phyloP scores from a whole-genome alignment of 768 basidiomycete species.

The Leucocoprinus birnbaumii region DNA sequence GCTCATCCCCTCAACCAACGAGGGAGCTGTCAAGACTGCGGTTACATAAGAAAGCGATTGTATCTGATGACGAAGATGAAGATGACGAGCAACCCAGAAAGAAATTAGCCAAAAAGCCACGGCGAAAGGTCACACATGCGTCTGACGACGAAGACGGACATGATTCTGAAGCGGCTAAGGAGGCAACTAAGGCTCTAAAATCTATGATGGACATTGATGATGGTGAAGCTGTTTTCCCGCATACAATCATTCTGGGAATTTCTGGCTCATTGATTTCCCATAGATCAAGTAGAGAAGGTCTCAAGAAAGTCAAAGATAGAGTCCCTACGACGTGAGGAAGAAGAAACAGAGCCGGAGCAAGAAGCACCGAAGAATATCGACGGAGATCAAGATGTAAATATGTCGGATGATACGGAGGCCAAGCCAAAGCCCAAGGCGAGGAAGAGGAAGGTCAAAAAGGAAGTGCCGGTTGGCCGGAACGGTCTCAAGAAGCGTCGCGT shows the following conservation, averaged over 20 bases:
- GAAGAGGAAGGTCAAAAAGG: constrained; percentile 60
- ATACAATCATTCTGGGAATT: not conserved
- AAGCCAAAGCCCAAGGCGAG: constrained; percentile 35
- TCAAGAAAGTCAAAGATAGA: constrained; percentile 18
- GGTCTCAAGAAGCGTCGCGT: constrained; percentile 74
- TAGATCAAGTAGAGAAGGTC: constrained; percentile 31
- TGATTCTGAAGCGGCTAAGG: constrained; percentile 25
- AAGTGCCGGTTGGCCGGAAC: constrained; percentile 71
- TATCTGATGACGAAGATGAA: constrained; percentile 69
- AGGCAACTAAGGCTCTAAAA: constrained; percentile 42
- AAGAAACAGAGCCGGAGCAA: constrained; percentile 17
- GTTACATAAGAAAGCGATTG: constrained; percentile 43
- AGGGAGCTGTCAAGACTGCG: constrained; percentile 24
- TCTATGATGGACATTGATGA: constrained; percentile 82
- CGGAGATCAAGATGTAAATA: constrained; percentile 33
- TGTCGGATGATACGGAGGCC: constrained; percentile 31
- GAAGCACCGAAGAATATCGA: constrained; percentile 17
- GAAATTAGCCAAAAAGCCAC: constrained; percentile 24
- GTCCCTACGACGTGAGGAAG: constrained; percentile 16
- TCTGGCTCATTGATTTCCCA: not conserved
- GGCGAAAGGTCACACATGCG: constrained; percentile 31
- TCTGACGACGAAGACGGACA: constrained; percentile 22
- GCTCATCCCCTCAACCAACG: constrained; percentile 5
- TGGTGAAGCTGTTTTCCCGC: constrained; percentile 33
- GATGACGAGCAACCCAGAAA: constrained; percentile 32